Percentiles rank a stretch among this genome's conserved stretches.
Conservation (phyloP, 805 yeast genomes). For the Yamadazyma paraphyllophila region DNA sequence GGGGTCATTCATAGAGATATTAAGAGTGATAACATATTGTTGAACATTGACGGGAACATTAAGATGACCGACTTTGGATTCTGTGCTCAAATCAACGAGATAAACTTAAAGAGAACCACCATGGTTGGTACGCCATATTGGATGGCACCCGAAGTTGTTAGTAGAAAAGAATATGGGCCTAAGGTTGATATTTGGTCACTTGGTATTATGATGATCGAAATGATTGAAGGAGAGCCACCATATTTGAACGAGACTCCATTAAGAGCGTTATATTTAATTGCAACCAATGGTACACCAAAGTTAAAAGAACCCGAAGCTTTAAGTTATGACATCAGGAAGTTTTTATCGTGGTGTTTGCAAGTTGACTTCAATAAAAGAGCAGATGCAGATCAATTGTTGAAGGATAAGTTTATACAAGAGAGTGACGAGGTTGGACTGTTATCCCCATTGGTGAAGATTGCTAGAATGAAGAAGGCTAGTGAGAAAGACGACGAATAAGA, state of each 20-base stretch:
- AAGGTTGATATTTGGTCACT: slow-evolving; percentile 97
- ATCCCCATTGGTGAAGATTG: slow-evolving; percentile 72
- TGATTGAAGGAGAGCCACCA: slow-evolving; percentile 99
- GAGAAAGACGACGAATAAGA: slow-evolving; percentile 17
- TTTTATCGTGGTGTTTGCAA: slow-evolving; percentile 74
- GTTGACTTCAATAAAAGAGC: slow-evolving; percentile 83
- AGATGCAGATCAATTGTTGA: slow-evolving; percentile 68
- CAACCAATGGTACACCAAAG: slow-evolving; percentile 94
- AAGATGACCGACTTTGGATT: slow-evolving; percentile 95
- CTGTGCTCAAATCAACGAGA: slow-evolving; percentile 73
- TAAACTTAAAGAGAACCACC: slow-evolving; percentile 83
- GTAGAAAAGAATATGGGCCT: slow-evolving; percentile 92
- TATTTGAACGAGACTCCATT: slow-evolving; percentile 94
- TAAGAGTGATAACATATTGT: slow-evolving; percentile 87
- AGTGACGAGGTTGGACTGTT: slow-evolving; percentile 62
- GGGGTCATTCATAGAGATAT: slow-evolving; percentile 96
- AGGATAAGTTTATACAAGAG: slow-evolving; percentile 60
- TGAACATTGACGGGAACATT: slow-evolving; percentile 82
- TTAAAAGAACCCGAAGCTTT: slow-evolving; percentile 84
- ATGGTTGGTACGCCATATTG: slow-evolving; percentile 99
- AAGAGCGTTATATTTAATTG: slow-evolving; percentile 89
- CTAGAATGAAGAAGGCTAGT: slow-evolving; percentile 59
- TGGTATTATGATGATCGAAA: slow-evolving; percentile 97
- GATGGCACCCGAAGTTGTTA: slow-evolving; percentile 99
- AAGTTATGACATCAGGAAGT: slow-evolving; percentile 61